Percentiles rank a stretch among this genome's conserved stretches.
phyloP scores from a whole-genome alignment of 345 rosid species.

The Citrus glauca region DNA sequence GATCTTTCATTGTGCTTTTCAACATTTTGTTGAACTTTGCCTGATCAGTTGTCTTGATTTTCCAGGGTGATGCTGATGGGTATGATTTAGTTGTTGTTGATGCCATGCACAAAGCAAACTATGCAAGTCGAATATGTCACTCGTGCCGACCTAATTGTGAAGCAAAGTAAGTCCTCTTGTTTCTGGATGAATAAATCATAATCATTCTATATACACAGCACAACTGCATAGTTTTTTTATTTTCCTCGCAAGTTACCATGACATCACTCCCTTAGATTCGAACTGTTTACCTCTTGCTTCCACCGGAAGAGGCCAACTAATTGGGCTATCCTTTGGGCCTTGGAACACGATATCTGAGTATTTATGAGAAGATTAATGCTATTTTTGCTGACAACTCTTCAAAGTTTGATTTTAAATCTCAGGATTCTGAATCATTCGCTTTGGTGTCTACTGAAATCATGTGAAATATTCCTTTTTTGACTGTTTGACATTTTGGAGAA shows the following conservation, averaged over 20 bases:
- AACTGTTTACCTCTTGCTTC: no score
- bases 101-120: constrained; percentile 99
- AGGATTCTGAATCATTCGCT: background rate
- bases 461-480: background rate
- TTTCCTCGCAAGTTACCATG: background rate
- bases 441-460: background rate
- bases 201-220: no score
- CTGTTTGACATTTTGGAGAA: background rate
- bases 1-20: constrained; percentile 11
- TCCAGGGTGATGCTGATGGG: constrained; percentile 99
- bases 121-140: constrained; percentile 99
- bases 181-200: background rate
- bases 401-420: background rate
- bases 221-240: background rate
- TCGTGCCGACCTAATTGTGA: constrained; percentile 99
- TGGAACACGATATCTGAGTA: background rate
- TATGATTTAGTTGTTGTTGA: constrained; percentile 99
- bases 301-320: no score
- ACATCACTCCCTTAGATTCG: no score
- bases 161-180: constrained; percentile 72
- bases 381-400: background rate
- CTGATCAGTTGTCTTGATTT: constrained; percentile 21
- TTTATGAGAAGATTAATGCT: background rate
- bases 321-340: background rate
- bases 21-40: constrained; percentile 20